phyloP scores from a whole-genome alignment of 768 basidiomycete genomes.

The Hericium alpestre region DNA sequence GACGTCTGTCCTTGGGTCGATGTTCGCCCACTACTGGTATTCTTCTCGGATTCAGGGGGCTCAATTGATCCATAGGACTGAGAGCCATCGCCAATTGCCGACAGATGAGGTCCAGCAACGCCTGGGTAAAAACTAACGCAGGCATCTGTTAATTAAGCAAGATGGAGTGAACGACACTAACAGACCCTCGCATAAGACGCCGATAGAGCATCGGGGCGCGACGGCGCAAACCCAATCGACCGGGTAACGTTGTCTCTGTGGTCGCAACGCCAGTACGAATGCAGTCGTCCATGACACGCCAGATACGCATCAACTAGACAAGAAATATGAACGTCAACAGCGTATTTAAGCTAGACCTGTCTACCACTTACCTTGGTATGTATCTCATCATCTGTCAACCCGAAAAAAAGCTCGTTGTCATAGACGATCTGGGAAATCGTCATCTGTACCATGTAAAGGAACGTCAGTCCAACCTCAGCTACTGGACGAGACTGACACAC shows the following conservation, averaged over 20 bases:
- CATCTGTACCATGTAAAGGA: conserved; percentile 38
- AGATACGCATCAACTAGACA: conserved; percentile 57
- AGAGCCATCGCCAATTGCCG: conserved; percentile 24
- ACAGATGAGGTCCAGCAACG: conserved; percentile 26
- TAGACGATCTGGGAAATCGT: conserved; percentile 91
- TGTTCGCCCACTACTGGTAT: conserved; percentile 1
- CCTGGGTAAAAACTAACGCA: conserved; percentile 41
- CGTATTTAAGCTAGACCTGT: background rate
- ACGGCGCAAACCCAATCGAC: conserved; percentile 67
- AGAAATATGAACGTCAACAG: background rate
- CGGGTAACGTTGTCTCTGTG: conserved; percentile 71
- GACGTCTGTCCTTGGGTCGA: background rate
- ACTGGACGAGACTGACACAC: conserved; percentile 32
- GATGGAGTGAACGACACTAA: background rate
- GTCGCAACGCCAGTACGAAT: conserved; percentile 80
- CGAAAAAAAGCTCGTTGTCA: conserved; percentile 81
- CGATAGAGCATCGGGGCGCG: conserved; percentile 85
- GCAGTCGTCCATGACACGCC: conserved; percentile 89
- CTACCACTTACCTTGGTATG: conserved; percentile 45
- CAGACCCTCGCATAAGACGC: conserved; percentile 80
- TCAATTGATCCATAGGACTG: conserved; percentile 14
- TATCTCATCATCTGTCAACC: conserved; percentile 66
- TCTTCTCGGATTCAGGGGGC: conserved; percentile 13
- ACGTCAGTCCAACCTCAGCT: background rate
- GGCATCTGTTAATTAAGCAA: background rate